Base-by-base conservation (phyloP, 148 eudicot species). In the Suaeda aralocaspica region DNA sequence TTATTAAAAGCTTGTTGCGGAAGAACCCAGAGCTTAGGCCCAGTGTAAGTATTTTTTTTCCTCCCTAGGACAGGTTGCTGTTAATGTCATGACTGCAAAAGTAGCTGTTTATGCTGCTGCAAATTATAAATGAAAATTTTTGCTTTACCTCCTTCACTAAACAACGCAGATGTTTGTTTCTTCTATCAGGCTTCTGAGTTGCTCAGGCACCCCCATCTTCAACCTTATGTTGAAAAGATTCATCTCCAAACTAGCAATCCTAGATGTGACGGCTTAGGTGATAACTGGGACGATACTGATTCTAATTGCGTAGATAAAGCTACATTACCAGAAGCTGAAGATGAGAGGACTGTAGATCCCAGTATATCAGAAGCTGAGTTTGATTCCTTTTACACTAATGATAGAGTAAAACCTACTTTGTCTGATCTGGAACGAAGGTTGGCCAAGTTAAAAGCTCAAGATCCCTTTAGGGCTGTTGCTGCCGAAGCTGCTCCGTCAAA, bases 21-120 rank as follows among this genome's bases (percentile, higher is more conserved):
- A 93, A 88, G 78, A 93, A 93, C 71, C 98, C 98, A 41, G 98
- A 87, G 75, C 79, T 88, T 68, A 78, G 98, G 69, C 96, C 98
- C 71, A 87, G 86, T 79, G 98, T 93, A 84, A 67, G 81, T 69
- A 30, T 70, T 67, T 13, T 31, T 66, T 24, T 77, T 33, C 41
- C 8, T 36, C 8, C 41, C 41, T 28, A 60, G 29, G 5, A 39
- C 49, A 29, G 25, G 45, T 70, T 64, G 39, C 66, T 46, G 26
- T 59, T 36, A 48, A 34, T 64, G 29, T 71, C 44, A 59, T 39
- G 28, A 25, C n/a, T 30, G 39, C 66, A 55, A 26, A 25, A 18
- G 4, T 56, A 55, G 12, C 57, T 10, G 39, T 7, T 29, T 34
- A 48, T 68, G 52, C 53, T 50, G 26, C 60, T 52, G 5, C 36